Evolutionary conservation across 305 asterid genomes (phyloP).

Genomic region (Lippia alba): DNA sequence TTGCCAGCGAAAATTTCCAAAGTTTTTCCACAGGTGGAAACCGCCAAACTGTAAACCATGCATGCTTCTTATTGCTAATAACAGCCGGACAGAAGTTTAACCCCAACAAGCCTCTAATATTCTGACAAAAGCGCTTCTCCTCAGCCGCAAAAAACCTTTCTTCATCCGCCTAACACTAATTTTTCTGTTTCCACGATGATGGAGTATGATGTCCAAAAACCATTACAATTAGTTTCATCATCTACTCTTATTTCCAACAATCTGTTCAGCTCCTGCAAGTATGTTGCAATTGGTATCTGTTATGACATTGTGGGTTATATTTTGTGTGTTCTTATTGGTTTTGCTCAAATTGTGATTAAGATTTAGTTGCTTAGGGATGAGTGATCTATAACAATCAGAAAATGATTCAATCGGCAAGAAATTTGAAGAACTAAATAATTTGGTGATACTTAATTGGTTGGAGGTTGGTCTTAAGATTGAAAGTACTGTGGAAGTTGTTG

Average conservation of each 20-base stretch:
- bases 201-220: constrained; percentile 40
- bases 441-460: background rate
- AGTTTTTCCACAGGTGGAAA: constrained; percentile 61
- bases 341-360: background rate
- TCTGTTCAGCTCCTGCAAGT: constrained; percentile 98
- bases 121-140: constrained; percentile 44
- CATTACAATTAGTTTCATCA: constrained; percentile 32
- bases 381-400: background rate
- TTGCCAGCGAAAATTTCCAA: no score
- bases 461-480: background rate
- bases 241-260: constrained; percentile 80
- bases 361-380: background rate
- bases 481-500: constrained; percentile 1
- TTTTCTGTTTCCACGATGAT: constrained; percentile 42
- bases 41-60: constrained; percentile 47
- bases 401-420: background rate
- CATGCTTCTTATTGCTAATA: constrained; percentile 44
- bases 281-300: background rate
- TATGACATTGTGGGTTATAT: background rate
- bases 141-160: constrained; percentile 40
- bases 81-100: constrained; percentile 35
- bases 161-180: constrained; percentile 31
- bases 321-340: background rate
- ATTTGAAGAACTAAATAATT: background rate
- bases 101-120: constrained; percentile 32